Evolutionary conservation across 169 alveolate species (phyloP).

Genomic region (Babesia bigemina): DNA sequence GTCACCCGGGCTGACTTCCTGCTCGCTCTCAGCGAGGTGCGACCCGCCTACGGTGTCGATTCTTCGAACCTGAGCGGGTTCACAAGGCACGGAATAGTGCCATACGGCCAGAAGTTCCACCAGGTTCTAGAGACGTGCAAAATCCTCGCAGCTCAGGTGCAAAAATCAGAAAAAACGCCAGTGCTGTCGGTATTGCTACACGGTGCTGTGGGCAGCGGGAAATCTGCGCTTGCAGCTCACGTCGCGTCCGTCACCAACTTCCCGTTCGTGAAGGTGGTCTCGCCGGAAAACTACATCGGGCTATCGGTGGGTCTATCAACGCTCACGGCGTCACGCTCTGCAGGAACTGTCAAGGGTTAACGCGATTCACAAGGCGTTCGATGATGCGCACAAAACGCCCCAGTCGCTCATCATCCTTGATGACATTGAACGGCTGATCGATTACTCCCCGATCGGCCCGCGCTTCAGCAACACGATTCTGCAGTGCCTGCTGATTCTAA

Average conservation of each 20-base stretch:
- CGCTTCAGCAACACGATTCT: conserved; percentile 93
- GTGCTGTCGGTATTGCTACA: conserved; percentile 91
- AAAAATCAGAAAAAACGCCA: conserved; percentile 85
- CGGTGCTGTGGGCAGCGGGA: conserved; percentile 96
- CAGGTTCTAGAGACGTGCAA: conserved; percentile 80
- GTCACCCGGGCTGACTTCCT: conserved; percentile 89
- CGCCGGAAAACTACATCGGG: conserved; percentile 96
- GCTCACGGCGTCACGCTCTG: conserved; percentile 72
- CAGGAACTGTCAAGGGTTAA: conserved; percentile 78
- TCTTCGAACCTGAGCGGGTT: conserved; percentile 72
- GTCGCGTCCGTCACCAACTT: conserved; percentile 92
- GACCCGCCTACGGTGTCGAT: conserved; percentile 96
- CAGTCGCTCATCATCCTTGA: conserved; percentile 93
- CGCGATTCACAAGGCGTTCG: conserved; percentile 93
- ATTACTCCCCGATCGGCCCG: conserved; percentile 97
- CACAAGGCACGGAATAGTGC: conserved; percentile 88
- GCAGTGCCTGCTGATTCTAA: conserved; percentile 92
- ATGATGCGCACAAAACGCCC: conserved; percentile 98
- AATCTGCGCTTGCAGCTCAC: conserved; percentile 97
- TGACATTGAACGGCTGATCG: conserved; percentile 96
- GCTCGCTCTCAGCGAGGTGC: conserved; percentile 92
- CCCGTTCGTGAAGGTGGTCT: conserved; percentile 94
- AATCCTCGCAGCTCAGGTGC: conserved; percentile 80
- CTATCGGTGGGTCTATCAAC: conserved; percentile 80
- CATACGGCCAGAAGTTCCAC: conserved; percentile 88